Evolutionary conservation across 352 stramenopile genomes (phyloP).

Genomic region (Pythium rhizo-oryzae): DNA sequence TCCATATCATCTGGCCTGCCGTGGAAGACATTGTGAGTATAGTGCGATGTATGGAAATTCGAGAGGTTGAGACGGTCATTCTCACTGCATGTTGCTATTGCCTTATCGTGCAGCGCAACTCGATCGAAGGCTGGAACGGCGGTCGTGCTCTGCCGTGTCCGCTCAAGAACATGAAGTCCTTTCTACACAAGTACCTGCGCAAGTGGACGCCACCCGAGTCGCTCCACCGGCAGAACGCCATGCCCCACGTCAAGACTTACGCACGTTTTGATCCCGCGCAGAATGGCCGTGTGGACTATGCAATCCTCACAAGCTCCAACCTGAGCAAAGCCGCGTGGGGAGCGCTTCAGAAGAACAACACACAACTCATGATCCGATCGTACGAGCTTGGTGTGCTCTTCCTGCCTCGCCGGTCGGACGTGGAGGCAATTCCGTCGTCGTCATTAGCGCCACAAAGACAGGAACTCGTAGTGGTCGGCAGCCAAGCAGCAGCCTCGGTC

Average conservation of each 20-base stretch:
- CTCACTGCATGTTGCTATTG: too few relatives aligned
- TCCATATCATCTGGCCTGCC: conserved; percentile 84
- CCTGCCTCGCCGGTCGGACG: conserved; percentile 16
- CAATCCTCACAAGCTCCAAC: conserved; percentile 81
- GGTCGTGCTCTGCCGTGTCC: conserved; percentile 73
- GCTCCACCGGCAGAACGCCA: conserved; percentile 72
- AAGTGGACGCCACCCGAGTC: conserved; percentile 63
- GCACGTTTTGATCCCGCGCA: conserved; percentile 49
- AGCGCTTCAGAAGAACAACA: conserved; percentile 65
- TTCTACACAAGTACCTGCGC: conserved; percentile 83
- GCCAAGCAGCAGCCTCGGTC: neutral
- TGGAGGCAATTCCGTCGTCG: too few relatives aligned
- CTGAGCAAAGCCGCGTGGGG: conserved; percentile 86
- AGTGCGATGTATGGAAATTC: neutral
- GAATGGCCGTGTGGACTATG: conserved; percentile 57
- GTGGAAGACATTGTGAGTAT: conserved; percentile 73
- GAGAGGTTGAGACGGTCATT: too few relatives aligned
- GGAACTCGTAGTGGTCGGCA: conserved; percentile 6
- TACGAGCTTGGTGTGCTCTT: conserved; percentile 86
- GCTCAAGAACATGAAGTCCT: conserved; percentile 87
- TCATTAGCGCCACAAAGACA: too few relatives aligned
- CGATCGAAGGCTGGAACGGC: conserved; percentile 75
- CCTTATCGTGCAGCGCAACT: conserved; percentile 53
- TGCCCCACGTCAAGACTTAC: conserved; percentile 88
- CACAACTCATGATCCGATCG: conserved; percentile 82